Evolutionary conservation across 2,329 filamentous ascomycete genomes (phyloP).

Genomic region (Bipolaris gigantea): DNA sequence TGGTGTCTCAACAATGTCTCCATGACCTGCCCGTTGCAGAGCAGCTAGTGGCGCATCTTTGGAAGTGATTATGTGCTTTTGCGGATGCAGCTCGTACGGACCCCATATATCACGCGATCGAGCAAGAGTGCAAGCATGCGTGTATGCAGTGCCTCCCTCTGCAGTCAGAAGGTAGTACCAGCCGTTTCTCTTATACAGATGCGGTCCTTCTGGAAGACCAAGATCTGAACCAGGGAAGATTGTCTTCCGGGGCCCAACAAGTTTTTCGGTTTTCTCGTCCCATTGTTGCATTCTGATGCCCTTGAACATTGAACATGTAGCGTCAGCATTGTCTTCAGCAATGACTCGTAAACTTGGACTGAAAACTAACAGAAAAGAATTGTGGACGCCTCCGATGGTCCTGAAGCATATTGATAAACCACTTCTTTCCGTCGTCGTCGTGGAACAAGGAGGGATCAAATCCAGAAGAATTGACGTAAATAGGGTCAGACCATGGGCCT

Average conservation of each 20-base stretch:
- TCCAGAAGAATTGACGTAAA: conserved; percentile 62
- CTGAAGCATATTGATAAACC: conserved; percentile 45
- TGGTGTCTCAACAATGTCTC: conserved; percentile 42
- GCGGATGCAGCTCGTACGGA: conserved; percentile 46
- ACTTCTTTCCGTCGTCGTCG: conserved; percentile 43
- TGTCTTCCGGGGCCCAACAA: conserved; percentile 59
- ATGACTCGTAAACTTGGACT: neutral
- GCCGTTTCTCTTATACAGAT: conserved; percentile 42
- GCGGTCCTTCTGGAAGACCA: conserved; percentile 44
- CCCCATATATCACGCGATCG: conserved; percentile 46
- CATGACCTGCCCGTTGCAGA: conserved; percentile 43
- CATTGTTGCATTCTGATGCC: conserved; percentile 63
- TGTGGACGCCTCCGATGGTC: conserved; percentile 39
- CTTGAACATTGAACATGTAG: neutral
- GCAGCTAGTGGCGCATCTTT: conserved; percentile 39
- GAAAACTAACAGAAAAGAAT: conserved; percentile 50
- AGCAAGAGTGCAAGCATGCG: conserved; percentile 46
- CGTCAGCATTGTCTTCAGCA: neutral
- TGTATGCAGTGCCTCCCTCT: conserved; percentile 47
- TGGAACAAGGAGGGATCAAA: conserved; percentile 58
- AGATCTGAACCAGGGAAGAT: conserved; percentile 59
- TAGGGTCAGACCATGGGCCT: conserved; percentile 64
- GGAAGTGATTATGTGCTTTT: conserved; percentile 49
- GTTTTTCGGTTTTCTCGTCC: conserved; percentile 52
- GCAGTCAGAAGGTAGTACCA: conserved; percentile 45